Base-by-base conservation (phyloP, 306 rosid genomes). In the Vicia sativa region DNA sequence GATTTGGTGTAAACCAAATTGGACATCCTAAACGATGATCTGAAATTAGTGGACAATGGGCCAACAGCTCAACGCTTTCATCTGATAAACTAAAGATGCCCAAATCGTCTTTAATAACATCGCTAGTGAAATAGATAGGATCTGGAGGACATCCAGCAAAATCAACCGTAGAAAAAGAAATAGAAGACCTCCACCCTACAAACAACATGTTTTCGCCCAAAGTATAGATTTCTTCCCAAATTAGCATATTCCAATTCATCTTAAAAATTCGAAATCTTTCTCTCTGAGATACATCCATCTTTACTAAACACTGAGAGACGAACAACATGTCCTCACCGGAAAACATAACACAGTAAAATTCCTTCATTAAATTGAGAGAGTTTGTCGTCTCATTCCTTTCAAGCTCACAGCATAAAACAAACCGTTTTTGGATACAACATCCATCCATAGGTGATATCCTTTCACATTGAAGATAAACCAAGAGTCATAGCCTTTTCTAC, bases 141-240 rank as follows among this genome's bases (percentile, higher is more conserved):
- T 25, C 3, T 25, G 28, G 28, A 25, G 3, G 0, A 25, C 28
- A 25, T 25, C 28, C 28, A 25, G 4, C 28, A 25, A 25, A 25
- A 25, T 25, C 28, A 25, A 3, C 28, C 3, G 28, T 88, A 23
- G 53, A 59, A 6, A 89, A 41, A 5, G 83, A 81, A 16, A 87
- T 44, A 1, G 93, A 85, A 5, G 86, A 83, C 50, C 72, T 85
- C 14, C 68, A 80, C 9, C 91, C 89, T 0, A 89, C 7, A 43
- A 89, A 89, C 74, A 89, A 42, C 35, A 68, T 69, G 60, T 66
- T 75, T 13, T 79, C 80, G 0, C 83, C 90, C 83, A 89, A 73
- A 68, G 34, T 80, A 26, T 69, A 67, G n/a, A 84, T 53, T 67
- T 58, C 74, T 11, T 72, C 74, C 92, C 92, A 89, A 44, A 43